Base-by-base conservation (phyloP, 495 filamentous ascomycete genomes). In the Neurospora sp. region DNA sequence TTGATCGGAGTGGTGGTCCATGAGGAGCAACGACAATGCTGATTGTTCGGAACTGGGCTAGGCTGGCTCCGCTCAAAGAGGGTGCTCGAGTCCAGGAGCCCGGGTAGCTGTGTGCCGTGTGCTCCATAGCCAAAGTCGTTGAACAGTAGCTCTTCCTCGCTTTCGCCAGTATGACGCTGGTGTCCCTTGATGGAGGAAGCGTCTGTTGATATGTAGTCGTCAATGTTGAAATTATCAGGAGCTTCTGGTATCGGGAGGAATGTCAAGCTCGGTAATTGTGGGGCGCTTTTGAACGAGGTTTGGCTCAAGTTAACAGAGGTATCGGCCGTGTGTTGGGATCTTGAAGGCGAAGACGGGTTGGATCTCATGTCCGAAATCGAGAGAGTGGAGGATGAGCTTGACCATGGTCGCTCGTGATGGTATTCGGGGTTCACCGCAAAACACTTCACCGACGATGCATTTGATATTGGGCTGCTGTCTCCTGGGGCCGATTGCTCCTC, bases 141-240 rank as follows among this genome's bases (percentile, higher is more conserved):
- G 62, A 86, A 86, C 18, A 87, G 78, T 14, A 87, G 78, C 6
- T 82, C 82, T 62, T 83, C 82, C 74, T 86, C 85, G 71, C 82
- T 82, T 41, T 84, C 82, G 41, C 77, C 79, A 0, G 72, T 74
- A 9, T 76, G 75, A n/a, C 78, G 81, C 3, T 44, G 69, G n/a
- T 77, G 71, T 1, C 75, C 72, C 12, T 72, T 73, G 54, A 82
- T 77, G 2, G 82, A 85, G 38, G 84, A 83, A 27, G 76, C 79
- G 72, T 83, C 81, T 0, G 79, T 78, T 2, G 81, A 83, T 23
- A 83, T 38, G 75, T 82, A 81, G 75, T 84, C 83, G 62, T 85
- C 83, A 1, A 83, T 80, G 76, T 80, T 80, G 73, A 83, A 84
- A 18, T 62, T 42, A 69, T 70, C 71, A 0, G 71, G 54, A 18